phyloP scores from a whole-genome alignment of 495 filamentous ascomycete species.

The Penicillium simplicissimum region DNA sequence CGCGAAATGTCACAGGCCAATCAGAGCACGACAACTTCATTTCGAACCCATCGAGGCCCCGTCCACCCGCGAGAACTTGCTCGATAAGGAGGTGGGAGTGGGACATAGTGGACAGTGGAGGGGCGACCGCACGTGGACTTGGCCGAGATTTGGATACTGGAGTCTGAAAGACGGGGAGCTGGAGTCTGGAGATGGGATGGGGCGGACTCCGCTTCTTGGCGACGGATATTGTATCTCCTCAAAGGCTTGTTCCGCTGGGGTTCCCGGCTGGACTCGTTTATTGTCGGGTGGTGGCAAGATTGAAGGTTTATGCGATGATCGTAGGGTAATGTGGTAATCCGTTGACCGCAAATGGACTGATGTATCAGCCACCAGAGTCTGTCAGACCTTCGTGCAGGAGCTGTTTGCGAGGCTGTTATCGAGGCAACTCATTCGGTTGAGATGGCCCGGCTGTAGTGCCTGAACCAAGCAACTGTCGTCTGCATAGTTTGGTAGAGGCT shows the following conservation, averaged over 20 bases:
- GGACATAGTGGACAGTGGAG: background rate
- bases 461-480: background rate
- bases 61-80: background rate
- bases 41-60: background rate
- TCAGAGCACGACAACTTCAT: background rate
- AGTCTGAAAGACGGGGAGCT: background rate
- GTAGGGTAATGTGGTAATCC: background rate
- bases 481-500: background rate
- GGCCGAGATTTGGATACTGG: background rate
- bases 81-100: background rate
- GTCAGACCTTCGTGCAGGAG: background rate
- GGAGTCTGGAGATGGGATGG: background rate
- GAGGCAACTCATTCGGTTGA: background rate
- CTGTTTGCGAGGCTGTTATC: background rate
- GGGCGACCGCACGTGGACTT: background rate
- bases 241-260: background rate
- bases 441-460: background rate
- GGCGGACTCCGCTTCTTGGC: constrained; percentile 1
- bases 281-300: background rate
- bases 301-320: background rate
- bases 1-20: background rate
- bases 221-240: background rate
- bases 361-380: background rate
- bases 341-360: background rate
- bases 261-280: background rate